Evolutionary conservation across 2,329 filamentous ascomycete species (phyloP).

Genomic region (Fusarium sarcochroum): DNA sequence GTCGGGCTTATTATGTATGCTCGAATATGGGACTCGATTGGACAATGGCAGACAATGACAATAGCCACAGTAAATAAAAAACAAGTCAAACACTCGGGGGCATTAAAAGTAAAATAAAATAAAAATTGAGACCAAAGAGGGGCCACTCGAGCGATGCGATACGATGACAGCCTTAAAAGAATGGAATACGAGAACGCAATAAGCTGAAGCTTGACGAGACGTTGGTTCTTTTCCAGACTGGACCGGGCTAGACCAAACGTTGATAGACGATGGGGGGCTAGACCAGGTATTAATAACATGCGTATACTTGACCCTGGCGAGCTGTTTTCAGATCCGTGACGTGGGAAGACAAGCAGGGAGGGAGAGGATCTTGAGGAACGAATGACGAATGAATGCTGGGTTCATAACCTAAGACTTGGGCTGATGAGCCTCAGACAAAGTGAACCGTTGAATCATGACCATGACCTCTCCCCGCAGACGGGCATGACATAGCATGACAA

Average conservation of each 20-base stretch:
- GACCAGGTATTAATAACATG: constrained; percentile 25
- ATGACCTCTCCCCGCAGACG: constrained; percentile 31
- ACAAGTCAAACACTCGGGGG: constrained; percentile 1
- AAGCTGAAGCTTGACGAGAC: constrained; percentile 37
- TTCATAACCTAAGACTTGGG: constrained; percentile 12
- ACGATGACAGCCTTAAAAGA: constrained; percentile 13
- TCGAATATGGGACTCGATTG: not conserved
- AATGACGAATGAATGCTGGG: constrained; percentile 25
- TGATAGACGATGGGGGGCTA: constrained; percentile 24
- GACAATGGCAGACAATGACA: not conserved
- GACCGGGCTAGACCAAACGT: constrained; percentile 35
- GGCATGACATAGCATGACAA: constrained; percentile 4
- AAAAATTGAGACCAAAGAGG: constrained; percentile 7
- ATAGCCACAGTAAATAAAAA: not conserved
- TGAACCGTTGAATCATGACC: constrained; percentile 28
- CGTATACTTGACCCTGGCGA: constrained; percentile 6
- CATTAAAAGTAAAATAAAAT: constrained; percentile 13
- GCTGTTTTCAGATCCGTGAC: constrained; percentile 19
- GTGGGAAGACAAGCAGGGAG: constrained; percentile 17
- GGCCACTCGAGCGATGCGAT: constrained; percentile 9
- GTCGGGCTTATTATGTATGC: constrained; percentile 16
- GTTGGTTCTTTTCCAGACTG: constrained; percentile 29
- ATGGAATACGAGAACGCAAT: constrained; percentile 43
- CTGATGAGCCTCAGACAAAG: constrained; percentile 36
- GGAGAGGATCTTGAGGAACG: constrained; percentile 23